A percentile compares a stretch with the other conserved stretches of the same genome.
These are phyloP conservation scores for Podaxis sp. DNA, from an alignment of 768 basidiomycete species.

Conservation along the genomic window DNA sequence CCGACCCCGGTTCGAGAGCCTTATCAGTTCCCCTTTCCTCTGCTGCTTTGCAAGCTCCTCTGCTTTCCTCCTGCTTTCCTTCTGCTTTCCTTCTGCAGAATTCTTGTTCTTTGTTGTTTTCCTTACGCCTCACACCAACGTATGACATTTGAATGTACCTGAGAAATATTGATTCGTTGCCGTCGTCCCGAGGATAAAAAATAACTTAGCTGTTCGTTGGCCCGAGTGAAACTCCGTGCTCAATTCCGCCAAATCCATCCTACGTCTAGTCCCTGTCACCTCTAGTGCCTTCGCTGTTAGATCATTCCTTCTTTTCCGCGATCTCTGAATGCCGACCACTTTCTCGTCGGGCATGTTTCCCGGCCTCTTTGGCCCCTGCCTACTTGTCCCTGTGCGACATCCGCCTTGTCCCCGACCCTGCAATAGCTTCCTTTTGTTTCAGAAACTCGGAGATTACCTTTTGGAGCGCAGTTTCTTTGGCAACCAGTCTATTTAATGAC, in stretches of 20 bases:
- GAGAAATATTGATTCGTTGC: slow-evolving; percentile 8
- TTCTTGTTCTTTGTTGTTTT: background rate
- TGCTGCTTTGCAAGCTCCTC: background rate
- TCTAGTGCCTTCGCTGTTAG: slow-evolving; percentile 6
- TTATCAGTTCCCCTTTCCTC: background rate
- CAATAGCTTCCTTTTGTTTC: slow-evolving; percentile 1
- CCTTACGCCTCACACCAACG: background rate
- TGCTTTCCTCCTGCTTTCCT: background rate
- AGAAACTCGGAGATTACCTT: slow-evolving; percentile 4
- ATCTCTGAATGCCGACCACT: background rate
- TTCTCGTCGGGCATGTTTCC: background rate
- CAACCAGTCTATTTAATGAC: slow-evolving; percentile 11
- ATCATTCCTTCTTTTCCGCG: slow-evolving; percentile 4
- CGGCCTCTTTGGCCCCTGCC: background rate
- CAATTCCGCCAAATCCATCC: slow-evolving; percentile 4
- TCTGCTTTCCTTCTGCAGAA: background rate
- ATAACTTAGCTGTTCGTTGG: background rate
- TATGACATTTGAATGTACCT: slow-evolving; percentile 10
- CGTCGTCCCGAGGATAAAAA: background rate
- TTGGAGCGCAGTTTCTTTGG: slow-evolving; percentile 5
- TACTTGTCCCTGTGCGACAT: background rate
- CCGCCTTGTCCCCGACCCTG: slow-evolving; percentile 8
- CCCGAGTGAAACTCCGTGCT: slow-evolving; percentile 1
- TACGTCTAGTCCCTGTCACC: slow-evolving; percentile 8
- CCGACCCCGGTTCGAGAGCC: background rate